Evolutionary conservation across 148 eudicot species (phyloP).

Genomic region (Spergularia bocconei): DNA sequence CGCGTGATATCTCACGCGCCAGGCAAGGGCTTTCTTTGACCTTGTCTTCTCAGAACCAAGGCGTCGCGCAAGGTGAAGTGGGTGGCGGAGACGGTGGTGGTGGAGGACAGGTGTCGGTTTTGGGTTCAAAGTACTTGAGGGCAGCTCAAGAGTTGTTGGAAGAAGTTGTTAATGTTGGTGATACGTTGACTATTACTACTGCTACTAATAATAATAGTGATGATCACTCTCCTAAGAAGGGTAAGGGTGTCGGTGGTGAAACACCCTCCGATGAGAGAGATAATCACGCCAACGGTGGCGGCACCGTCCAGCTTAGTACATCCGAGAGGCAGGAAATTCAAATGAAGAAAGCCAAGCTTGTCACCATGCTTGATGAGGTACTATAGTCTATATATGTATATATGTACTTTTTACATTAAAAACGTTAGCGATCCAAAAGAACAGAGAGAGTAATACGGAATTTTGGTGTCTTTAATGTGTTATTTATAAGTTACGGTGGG

Average conservation of each 20-base stretch:
- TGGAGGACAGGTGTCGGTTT: conserved; percentile 18
- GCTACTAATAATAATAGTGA: conserved; percentile 1
- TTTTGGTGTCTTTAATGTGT: not conserved
- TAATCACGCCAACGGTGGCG: conserved; percentile 8
- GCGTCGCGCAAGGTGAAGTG: conserved; percentile 10
- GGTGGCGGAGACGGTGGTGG: conserved; percentile 23
- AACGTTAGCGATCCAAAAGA: not conserved
- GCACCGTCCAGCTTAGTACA: conserved; percentile 45
- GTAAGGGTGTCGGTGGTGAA: conserved; percentile 16
- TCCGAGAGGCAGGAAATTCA: conserved; percentile 79
- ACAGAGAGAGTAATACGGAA: no score
- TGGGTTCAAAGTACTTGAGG: conserved; percentile 69
- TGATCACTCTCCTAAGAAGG: conserved; percentile 28
- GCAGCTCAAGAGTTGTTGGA: conserved; percentile 73
- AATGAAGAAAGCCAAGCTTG: conserved; percentile 75
- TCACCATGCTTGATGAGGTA: conserved; percentile 94
- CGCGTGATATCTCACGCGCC: conserved; percentile 46
- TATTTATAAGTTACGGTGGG: conserved; percentile 11
- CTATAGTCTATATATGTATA: not conserved
- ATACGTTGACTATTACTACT: conserved; percentile 13
- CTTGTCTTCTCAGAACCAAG: conserved; percentile 44
- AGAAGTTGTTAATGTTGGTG: conserved; percentile 63
- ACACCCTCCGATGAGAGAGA: conserved; percentile 20
- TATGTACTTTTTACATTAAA: not conserved
- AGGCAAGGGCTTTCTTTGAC: conserved; percentile 50